A percentile compares a stretch with the other conserved stretches of the same genome.
Conservation (phyloP, 306 rosid genomes). For the Sophora flavescens region DNA sequence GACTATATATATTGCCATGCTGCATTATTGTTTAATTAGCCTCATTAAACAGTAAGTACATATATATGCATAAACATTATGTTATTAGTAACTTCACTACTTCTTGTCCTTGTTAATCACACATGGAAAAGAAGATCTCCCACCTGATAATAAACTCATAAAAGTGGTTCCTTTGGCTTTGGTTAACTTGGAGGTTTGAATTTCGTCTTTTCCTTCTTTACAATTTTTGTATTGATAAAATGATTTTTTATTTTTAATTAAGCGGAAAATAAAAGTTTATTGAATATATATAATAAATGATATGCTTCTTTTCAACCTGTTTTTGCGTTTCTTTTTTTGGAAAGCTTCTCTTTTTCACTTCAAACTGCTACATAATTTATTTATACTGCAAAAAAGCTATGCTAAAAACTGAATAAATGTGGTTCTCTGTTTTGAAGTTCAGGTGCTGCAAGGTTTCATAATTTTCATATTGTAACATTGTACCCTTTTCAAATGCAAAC, state of each 20-base stretch:
- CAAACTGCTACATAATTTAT: neutral
- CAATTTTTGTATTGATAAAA: neutral
- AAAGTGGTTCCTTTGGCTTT: conserved; percentile 10
- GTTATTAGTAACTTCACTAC: neutral
- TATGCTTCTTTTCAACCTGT: conserved; percentile 53
- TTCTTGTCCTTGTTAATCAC: neutral
- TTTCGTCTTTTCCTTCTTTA: conserved; percentile 30
- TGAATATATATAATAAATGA: conserved; percentile 45
- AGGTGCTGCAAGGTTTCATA: conserved; percentile 54
- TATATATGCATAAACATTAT: neutral
- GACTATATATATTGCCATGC: no score
- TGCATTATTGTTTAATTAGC: no score
- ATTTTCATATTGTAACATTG: conserved; percentile 46
- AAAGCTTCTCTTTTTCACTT: neutral
- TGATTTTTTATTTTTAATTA: neutral
- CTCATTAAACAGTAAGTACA: no score
- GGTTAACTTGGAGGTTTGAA: neutral
- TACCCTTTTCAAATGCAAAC: conserved; percentile 41
- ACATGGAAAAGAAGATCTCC: neutral
- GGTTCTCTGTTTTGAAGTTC: conserved; percentile 46
- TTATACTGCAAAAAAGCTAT: conserved; percentile 3
- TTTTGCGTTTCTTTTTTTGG: conserved; percentile 43
- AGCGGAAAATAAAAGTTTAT: neutral
- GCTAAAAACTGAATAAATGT: conserved; percentile 18
- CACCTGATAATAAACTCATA: neutral